These are phyloP conservation scores for Conidiobolus coronatus DNA, from an alignment of 371 early-diverging fungal species.

Conservation along the genomic window DNA sequence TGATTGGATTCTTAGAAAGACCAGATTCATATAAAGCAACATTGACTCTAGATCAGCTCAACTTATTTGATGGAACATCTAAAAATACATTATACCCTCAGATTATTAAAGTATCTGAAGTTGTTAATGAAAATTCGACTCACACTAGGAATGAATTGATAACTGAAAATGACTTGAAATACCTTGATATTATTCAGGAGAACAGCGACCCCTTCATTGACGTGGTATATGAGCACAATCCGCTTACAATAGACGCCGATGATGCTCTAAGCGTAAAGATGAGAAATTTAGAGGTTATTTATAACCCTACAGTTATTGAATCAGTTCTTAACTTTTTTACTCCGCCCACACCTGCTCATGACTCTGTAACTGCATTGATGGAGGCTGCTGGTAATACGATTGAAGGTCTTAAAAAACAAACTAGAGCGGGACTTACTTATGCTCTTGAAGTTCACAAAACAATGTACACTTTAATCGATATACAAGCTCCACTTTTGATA, in stretches of 20 bases:
- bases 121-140: slow-evolving; percentile 9
- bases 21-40: slow-evolving; percentile 43
- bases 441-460: slow-evolving; percentile 78
- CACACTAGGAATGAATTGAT: not conserved
- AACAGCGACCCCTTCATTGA: slow-evolving; percentile 52
- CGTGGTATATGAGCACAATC: slow-evolving; percentile 61
- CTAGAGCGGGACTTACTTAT: slow-evolving; percentile 61
- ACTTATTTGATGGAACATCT: slow-evolving; percentile 56
- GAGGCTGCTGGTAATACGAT: slow-evolving; percentile 74
- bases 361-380: slow-evolving; percentile 40
- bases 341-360: slow-evolving; percentile 54
- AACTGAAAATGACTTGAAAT: slow-evolving; percentile 2
- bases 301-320: slow-evolving; percentile 56
- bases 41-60: slow-evolving; percentile 51
- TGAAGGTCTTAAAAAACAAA: slow-evolving; percentile 75
- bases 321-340: slow-evolving; percentile 63
- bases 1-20: slow-evolving; percentile 27
- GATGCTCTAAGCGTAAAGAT: slow-evolving; percentile 60
- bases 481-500: slow-evolving; percentile 93
- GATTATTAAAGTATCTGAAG: slow-evolving; percentile 58
- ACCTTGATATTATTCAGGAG: not conserved
- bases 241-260: slow-evolving; percentile 70
- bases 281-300: slow-evolving; percentile 75
- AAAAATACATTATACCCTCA: slow-evolving; percentile 50
- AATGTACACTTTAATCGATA: slow-evolving; percentile 72